A percentile compares a stretch with the other conserved stretches of the same genome.
Conservation (phyloP, 2,329 filamentous ascomycete species). For the Botrytis medusae region DNA sequence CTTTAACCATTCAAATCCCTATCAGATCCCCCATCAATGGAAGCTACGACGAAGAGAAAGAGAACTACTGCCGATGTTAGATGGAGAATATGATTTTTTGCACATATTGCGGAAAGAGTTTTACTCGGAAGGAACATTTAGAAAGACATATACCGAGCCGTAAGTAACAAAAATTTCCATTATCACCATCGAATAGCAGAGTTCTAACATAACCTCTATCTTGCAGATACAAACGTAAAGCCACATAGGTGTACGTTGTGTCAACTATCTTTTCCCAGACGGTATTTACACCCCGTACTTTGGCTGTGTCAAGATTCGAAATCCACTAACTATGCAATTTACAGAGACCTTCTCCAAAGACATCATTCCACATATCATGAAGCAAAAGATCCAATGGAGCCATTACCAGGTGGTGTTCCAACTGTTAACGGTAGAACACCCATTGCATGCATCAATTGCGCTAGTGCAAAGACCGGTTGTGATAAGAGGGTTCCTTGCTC, state of each 20-base stretch:
- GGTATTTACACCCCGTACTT: slow-evolving; percentile 40
- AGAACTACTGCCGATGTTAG: background rate
- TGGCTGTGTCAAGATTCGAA: slow-evolving; percentile 23
- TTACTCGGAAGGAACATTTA: slow-evolving; percentile 57
- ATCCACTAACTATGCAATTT: slow-evolving; percentile 31
- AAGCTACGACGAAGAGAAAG: slow-evolving; percentile 7
- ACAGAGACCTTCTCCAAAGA: slow-evolving; percentile 51
- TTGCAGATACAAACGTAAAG: slow-evolving; percentile 55
- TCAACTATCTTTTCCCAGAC: slow-evolving; percentile 51
- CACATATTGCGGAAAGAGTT: slow-evolving; percentile 54
- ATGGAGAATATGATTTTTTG: slow-evolving; percentile 47
- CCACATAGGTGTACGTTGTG: slow-evolving; percentile 52
- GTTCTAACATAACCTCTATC: background rate
- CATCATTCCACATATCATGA: slow-evolving; percentile 55
- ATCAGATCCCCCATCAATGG: slow-evolving; percentile 20
- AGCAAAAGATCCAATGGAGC: slow-evolving; percentile 48
- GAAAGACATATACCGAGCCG: slow-evolving; percentile 55
- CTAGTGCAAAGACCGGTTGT: slow-evolving; percentile 52
- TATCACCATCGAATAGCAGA: background rate
- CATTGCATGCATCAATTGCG: slow-evolving; percentile 52
- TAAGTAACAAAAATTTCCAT: slow-evolving; percentile 39
- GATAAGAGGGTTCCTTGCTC: slow-evolving; percentile 52
- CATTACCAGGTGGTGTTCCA: slow-evolving; percentile 44
- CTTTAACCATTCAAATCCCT: slow-evolving; percentile 6
- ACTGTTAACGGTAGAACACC: slow-evolving; percentile 45